A percentile compares a stretch with the other conserved stretches of the same genome.
Conservation (phyloP, 2,329 filamentous ascomycete genomes). For the Coniosporium tulheliwenetii region DNA sequence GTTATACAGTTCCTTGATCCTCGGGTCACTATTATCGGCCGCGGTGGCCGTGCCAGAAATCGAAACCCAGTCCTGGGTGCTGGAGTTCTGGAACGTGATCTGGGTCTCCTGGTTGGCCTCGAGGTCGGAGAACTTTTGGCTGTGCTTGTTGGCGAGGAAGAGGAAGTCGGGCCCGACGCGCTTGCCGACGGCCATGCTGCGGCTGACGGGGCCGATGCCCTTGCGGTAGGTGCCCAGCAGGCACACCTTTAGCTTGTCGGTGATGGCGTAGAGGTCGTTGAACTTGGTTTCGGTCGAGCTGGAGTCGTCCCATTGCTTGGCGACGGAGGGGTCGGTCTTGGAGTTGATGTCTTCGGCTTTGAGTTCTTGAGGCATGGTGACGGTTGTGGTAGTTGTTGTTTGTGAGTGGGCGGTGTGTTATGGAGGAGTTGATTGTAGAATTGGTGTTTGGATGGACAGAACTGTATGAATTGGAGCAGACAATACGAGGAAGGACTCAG, state of each 20-base stretch:
- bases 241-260: conserved; percentile 28
- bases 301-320: conserved; percentile 31
- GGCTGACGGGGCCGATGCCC: conserved; percentile 20
- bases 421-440: no score
- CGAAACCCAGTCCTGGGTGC: conserved; percentile 31
- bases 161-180: conserved; percentile 36
- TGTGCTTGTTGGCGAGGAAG: conserved; percentile 32
- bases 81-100: conserved; percentile 30
- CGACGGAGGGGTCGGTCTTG: conserved; percentile 28
- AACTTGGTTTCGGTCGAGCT: conserved; percentile 28
- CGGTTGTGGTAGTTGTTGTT: neutral
- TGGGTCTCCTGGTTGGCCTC: conserved; percentile 23
- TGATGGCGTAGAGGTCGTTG: conserved; percentile 30
- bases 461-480: no score
- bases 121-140: conserved; percentile 31
- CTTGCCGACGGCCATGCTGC: conserved; percentile 39
- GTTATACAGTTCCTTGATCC: conserved; percentile 23
- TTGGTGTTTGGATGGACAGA: no score
- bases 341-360: conserved; percentile 24
- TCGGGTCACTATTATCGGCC: conserved; percentile 25
- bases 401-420: no score
- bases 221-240: conserved; percentile 26
- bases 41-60: conserved; percentile 27
- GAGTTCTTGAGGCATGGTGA: conserved; percentile 26
- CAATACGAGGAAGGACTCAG: no score